Conservation (phyloP, 2,329 filamentous ascomycete genomes). For the Orbilia brochopaga region DNA sequence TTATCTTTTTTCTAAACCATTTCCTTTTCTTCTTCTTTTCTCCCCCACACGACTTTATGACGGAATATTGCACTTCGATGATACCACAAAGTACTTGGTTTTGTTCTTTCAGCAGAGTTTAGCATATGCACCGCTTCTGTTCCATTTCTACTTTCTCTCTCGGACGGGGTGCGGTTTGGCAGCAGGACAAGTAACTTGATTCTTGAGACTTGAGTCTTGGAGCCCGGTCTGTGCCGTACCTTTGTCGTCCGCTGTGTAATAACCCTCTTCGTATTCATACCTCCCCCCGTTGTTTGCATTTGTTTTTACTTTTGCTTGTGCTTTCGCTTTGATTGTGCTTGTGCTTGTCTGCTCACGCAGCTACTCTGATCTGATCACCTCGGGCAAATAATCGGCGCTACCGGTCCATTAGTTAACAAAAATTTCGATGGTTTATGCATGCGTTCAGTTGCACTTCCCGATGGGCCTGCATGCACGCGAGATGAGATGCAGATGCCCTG, state of each 20-base stretch:
- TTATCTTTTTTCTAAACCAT: constrained; percentile 10
- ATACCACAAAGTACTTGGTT: constrained; percentile 45
- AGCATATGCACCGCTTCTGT: constrained; percentile 17
- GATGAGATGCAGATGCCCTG: no score
- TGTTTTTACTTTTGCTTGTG: constrained; percentile 9
- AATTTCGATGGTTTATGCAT: constrained; percentile 25
- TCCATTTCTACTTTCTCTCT: constrained; percentile 13
- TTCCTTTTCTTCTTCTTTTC: constrained; percentile 15
- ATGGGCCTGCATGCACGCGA: no score
- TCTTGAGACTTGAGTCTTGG: no score
- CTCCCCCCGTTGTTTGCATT: no score
- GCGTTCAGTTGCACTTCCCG: not conserved
- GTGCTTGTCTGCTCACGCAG: constrained; percentile 6
- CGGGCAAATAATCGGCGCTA: constrained; percentile 49
- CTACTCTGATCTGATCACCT: constrained; percentile 30
- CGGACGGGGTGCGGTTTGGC: no score
- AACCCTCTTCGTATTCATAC: not conserved
- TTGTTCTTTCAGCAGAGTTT: constrained; percentile 19
- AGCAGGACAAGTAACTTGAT: no score
- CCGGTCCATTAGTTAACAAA: constrained; percentile 20
- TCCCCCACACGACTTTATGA: constrained; percentile 47
- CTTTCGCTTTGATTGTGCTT: constrained; percentile 15
- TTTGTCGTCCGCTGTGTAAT: no score
- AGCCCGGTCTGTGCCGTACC: no score
- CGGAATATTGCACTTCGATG: constrained; percentile 46